Base-by-base conservation (phyloP, 2,329 filamentous ascomycete species). In the Colletotrichum horii region DNA sequence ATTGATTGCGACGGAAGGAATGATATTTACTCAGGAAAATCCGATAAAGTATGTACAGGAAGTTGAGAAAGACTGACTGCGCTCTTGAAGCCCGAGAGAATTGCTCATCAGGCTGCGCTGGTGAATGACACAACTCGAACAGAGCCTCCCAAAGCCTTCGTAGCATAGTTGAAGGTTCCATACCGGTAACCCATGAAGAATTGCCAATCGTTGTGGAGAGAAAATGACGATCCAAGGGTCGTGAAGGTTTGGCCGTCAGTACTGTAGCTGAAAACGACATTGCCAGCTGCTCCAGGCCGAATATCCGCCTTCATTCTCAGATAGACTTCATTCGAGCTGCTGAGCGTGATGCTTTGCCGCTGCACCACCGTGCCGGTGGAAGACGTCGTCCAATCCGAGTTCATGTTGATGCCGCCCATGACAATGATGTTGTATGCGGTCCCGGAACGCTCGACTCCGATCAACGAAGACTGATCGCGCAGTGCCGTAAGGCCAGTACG, bases 401-500 rank as follows among this genome's bases (percentile, higher is more conserved):
- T 80, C 71, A 48, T 48, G 58, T 43, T 38, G 58, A 58, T 24
- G 19, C 55, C 24, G 26, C 26, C 26, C 22, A 26, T 26, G 14
- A 58, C 14, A 28, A 58, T 28, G 55, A 58, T 58, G 4, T 24
- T 2, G 24, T 28, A 58, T 12, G 55, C 55, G 22, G 15, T 2
- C 1, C 55, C 55, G 55, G 55, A 28, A 16, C 55, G 55, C 5
- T 78, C 86, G 77, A 91, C 79, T 2, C 88, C 89, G 32, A 91
- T 88, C 79, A 87, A 91, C 1, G 88, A 88, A 0, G 86, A 86
- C 14, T 83, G 81, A 78, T 92, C 88, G 3, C 90, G 86, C 80
- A 92, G 88, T 34, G 89, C 81, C 1, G 87, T 86, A 0, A 90
- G 83, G 2, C 90, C 90, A 0, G 87, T 83, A 14, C 86, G 83